phyloP scores from a whole-genome alignment of 163 green algal genomes.

The Chlorella variabilis region DNA sequence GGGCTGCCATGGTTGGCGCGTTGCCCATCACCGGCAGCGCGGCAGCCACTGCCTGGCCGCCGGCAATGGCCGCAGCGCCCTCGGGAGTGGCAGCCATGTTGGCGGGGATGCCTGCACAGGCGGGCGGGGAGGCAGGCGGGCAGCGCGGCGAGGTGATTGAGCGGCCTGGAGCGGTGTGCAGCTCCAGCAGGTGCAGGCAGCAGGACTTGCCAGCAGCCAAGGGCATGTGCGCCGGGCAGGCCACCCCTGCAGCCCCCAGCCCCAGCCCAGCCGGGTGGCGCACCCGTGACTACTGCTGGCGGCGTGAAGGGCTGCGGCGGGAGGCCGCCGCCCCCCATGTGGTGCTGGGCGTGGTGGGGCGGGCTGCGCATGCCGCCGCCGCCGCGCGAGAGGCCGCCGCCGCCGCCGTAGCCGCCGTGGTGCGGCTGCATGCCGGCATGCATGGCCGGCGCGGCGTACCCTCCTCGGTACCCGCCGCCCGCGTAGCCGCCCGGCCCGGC shows the following conservation, averaged over 20 bases:
- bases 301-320: constrained; percentile 27
- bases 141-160: too few species aligned
- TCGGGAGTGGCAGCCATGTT: constrained; percentile 25
- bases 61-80: constrained; percentile 25
- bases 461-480: not conserved
- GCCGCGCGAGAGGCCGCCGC: too few species aligned
- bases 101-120: constrained; percentile 22
- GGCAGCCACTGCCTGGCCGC: not conserved
- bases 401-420: constrained; percentile 32
- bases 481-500: not conserved
- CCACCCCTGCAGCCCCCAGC: too few species aligned
- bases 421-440: not conserved
- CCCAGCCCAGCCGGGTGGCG: too few species aligned
- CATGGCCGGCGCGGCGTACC: not conserved
- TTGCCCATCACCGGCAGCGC: constrained; percentile 17
- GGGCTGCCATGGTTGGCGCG: not conserved
- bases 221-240: too few species aligned
- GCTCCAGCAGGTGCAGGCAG: too few species aligned
- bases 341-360: constrained; percentile 12
- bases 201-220: too few species aligned
- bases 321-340: not conserved
- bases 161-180: too few species aligned
- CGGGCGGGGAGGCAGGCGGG: too few species aligned
- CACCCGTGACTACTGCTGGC: constrained; percentile 31
- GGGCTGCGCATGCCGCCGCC: constrained; percentile 40